A percentile compares a stretch with the other conserved stretches of the same genome.
Evolutionary conservation across 2,329 filamentous ascomycete genomes (phyloP).

Genomic region (Cyclaneusma minus): DNA sequence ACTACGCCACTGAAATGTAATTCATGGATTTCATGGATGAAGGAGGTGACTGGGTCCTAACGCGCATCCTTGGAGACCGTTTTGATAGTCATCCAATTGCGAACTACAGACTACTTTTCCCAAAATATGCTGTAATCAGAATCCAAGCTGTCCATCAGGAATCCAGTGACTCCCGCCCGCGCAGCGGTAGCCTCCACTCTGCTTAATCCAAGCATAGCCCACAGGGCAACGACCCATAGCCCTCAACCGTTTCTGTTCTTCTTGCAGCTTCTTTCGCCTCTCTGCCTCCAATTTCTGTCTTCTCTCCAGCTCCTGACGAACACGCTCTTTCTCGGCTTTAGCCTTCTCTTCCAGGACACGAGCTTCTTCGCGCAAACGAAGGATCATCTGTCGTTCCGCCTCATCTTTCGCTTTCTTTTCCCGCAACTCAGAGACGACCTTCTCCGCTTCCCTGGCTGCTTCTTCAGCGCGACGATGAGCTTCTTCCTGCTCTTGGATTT

Average conservation of each 20-base stretch:
- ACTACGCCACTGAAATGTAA: no score
- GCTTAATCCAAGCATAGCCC: constrained; percentile 48
- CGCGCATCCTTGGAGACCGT: no score
- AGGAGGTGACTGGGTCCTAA: no score
- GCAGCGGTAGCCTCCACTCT: constrained; percentile 43
- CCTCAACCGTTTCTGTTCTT: constrained; percentile 30
- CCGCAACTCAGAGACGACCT: constrained; percentile 21
- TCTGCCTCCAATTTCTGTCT: constrained; percentile 23
- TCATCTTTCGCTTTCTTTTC: constrained; percentile 11
- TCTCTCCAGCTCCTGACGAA: constrained; percentile 21
- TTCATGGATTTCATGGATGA: no score
- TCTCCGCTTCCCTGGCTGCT: constrained; percentile 15
- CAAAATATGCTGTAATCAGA: constrained; percentile 6
- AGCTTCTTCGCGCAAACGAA: constrained; percentile 13
- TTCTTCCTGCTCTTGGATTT: constrained; percentile 12
- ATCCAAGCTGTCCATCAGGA: constrained; percentile 19
- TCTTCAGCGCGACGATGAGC: constrained; percentile 2
- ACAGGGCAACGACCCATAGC: constrained; percentile 36
- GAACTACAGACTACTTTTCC: no score
- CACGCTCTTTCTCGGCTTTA: constrained; percentile 12
- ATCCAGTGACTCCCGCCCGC: constrained; percentile 43
- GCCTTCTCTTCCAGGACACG: constrained; percentile 15
- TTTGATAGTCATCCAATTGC: no score
- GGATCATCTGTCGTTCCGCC: constrained; percentile 3
- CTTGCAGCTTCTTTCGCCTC: constrained; percentile 22